A percentile compares a stretch with the other conserved stretches of the same genome.
Evolutionary conservation across 2,329 filamentous ascomycete species (phyloP).

Genomic region (Tolypocladium endophyticum): DNA sequence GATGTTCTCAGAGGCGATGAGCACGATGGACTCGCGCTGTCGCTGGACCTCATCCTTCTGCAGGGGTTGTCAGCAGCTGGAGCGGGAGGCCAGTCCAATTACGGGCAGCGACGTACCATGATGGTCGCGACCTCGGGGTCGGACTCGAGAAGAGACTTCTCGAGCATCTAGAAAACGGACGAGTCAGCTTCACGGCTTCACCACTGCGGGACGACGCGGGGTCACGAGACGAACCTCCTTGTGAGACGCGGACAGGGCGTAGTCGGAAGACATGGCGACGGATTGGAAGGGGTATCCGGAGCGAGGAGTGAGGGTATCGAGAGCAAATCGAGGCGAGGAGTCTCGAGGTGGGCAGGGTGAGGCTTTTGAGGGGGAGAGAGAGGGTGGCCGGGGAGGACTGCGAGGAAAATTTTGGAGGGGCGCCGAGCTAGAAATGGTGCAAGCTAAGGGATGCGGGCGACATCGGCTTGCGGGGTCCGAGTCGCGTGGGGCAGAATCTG

Average conservation of each 20-base stretch:
- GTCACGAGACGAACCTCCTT: conserved; percentile 36
- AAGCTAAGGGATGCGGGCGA: conserved; percentile 3
- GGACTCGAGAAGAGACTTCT: conserved; percentile 83
- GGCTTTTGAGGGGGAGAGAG: not conserved
- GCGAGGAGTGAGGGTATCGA: not conserved
- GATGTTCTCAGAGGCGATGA: conserved; percentile 99
- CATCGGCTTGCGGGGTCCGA: conserved; percentile 7
- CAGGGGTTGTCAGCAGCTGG: conserved; percentile 18
- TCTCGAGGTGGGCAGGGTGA: not conserved
- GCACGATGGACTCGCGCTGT: conserved; percentile 95
- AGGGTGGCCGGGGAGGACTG: not conserved
- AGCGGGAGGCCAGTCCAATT: not conserved
- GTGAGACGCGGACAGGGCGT: conserved; percentile 43
- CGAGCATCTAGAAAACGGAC: conserved; percentile 61
- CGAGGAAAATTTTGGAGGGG: conserved; percentile 3
- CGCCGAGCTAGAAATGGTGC: not conserved
- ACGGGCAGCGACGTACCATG: conserved; percentile 56
- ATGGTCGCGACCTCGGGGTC: conserved; percentile 94
- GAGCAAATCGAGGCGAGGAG: not conserved
- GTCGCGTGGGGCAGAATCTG: not conserved
- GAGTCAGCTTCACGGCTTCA: conserved; percentile 2
- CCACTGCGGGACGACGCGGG: not conserved
- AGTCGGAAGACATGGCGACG: conserved; percentile 32
- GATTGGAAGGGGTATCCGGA: conserved; percentile 2
- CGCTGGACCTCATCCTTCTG: conserved; percentile 90